phyloP scores from a whole-genome alignment of 1,284 basidiomycete species.

The Fomitopsis betulina region DNA sequence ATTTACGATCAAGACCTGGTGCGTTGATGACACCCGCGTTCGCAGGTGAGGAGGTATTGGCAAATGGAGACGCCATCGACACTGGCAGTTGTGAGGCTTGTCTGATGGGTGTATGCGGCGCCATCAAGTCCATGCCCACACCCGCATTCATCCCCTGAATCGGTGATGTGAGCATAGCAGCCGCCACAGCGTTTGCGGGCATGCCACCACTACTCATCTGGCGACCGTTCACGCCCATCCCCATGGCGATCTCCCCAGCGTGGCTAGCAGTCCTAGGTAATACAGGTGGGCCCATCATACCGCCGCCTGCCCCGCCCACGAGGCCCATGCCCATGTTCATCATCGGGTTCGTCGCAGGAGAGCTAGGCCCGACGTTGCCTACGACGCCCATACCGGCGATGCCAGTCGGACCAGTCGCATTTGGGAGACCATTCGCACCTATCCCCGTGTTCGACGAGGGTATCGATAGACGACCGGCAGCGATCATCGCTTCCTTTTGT shows the following conservation, averaged over 20 bases:
- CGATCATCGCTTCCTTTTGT: not conserved
- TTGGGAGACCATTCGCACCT: not conserved
- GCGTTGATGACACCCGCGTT: not conserved
- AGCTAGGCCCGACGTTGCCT: slow-evolving; percentile 14
- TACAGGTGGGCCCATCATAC: slow-evolving; percentile 25
- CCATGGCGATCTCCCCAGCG: not conserved
- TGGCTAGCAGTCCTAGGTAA: slow-evolving; percentile 12
- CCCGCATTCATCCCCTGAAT: not conserved
- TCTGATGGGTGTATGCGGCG: slow-evolving; percentile 15
- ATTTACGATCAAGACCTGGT: not conserved
- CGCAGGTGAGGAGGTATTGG: slow-evolving; percentile 3
- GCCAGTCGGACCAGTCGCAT: slow-evolving; percentile 9
- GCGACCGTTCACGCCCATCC: not conserved
- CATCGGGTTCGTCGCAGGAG: slow-evolving; percentile 5
- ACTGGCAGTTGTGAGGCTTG: slow-evolving; percentile 22
- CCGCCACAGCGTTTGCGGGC: not conserved
- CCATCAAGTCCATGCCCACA: slow-evolving; percentile 5
- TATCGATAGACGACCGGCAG: slow-evolving; percentile 8
- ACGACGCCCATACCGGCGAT: slow-evolving; percentile 17
- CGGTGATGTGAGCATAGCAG: not conserved
- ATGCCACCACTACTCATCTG: slow-evolving; percentile 4
- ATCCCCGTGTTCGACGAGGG: not conserved
- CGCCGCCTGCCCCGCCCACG: slow-evolving; percentile 16
- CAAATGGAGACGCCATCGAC: slow-evolving; percentile 14
- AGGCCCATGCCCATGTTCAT: slow-evolving; percentile 10